phyloP scores from a whole-genome alignment of 371 early-diverging fungal genomes.

The Mortierella sp. region DNA sequence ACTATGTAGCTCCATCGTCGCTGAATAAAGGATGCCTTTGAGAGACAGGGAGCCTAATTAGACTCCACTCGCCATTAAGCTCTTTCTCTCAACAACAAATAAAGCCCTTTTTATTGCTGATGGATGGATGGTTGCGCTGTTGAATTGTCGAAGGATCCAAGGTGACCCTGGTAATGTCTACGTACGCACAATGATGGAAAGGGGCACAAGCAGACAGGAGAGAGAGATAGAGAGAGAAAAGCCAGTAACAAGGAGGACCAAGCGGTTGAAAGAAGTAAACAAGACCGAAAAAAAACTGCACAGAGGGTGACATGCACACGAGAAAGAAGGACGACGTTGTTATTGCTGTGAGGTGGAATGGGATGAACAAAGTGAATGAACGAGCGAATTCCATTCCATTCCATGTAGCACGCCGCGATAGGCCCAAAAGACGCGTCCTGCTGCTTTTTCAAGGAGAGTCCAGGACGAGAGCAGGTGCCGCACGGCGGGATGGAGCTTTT shows the following conservation, averaged over 20 bases:
- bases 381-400: neutral
- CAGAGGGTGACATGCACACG: neutral
- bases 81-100: neutral
- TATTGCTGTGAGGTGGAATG: neutral
- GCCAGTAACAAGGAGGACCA: neutral
- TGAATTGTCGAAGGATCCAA: neutral
- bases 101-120: neutral
- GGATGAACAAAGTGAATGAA: neutral
- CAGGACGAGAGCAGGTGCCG: constrained; percentile 3
- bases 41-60: no score
- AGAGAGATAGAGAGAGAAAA: neutral
- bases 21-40: neutral
- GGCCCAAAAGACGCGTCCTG: neutral
- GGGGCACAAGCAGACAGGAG: neutral
- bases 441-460: neutral
- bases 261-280: constrained; percentile 9
- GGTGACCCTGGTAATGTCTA: neutral
- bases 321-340: neutral
- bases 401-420: neutral
- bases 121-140: neutral
- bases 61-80: no score
- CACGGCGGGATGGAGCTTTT: constrained; percentile 13
- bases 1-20: neutral
- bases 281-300: constrained; percentile 11
- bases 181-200: neutral